phyloP scores from a whole-genome alignment of 208 protist genomes.

The Trypanosoma melophagium region DNA sequence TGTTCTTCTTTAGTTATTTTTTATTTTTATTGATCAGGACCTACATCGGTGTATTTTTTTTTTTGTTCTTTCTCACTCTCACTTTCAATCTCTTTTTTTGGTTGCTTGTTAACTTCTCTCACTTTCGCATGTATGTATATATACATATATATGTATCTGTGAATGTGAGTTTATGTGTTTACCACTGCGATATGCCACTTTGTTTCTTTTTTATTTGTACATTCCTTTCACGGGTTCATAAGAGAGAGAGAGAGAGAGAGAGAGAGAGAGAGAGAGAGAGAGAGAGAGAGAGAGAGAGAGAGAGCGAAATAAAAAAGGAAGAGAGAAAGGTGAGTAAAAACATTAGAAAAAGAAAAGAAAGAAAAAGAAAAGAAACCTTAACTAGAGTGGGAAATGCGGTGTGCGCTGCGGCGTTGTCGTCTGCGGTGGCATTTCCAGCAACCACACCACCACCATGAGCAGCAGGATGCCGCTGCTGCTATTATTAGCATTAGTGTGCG shows the following conservation, averaged over 20 bases:
- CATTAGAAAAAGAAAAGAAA: not conserved
- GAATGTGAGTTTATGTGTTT: not conserved
- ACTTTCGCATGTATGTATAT: not conserved
- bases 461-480: not conserved
- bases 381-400: slow-evolving; percentile 13
- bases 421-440: slow-evolving; percentile 7
- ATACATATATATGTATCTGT: not conserved
- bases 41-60: not conserved
- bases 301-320: not conserved
- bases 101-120: not conserved
- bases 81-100: not conserved
- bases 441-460: slow-evolving; percentile 6
- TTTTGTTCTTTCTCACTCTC: not conserved
- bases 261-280: too few relatives aligned
- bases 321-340: not conserved
- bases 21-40: slow-evolving; percentile 10
- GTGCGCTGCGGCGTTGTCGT: slow-evolving; percentile 10
- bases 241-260: too few relatives aligned
- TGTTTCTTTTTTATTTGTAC: slow-evolving; percentile 5
- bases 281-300: too few relatives aligned
- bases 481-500: slow-evolving; percentile 6
- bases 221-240: too few relatives aligned
- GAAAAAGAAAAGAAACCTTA: not conserved
- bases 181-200: too few relatives aligned
- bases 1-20: slow-evolving; percentile 7